Evolutionary conservation across 1,284 basidiomycete species (phyloP).

Genomic region (Microbotryum violaceum): DNA sequence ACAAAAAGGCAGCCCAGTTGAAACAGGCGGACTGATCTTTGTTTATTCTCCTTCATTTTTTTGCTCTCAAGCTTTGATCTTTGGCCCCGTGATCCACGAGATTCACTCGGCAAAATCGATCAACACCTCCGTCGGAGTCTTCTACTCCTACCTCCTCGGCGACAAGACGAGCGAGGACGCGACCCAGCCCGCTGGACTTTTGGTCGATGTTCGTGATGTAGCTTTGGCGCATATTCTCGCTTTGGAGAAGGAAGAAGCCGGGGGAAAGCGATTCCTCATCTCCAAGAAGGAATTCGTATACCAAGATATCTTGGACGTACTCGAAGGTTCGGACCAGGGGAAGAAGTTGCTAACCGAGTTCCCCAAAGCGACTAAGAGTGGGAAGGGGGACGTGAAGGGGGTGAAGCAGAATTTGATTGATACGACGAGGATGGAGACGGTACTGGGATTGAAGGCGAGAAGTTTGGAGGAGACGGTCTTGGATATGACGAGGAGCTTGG

Average conservation of each 20-base stretch:
- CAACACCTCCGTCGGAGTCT: constrained; percentile 28
- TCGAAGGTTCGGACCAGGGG: constrained; percentile 7
- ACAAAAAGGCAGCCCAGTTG: constrained; percentile 1
- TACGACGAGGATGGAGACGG: constrained; percentile 14
- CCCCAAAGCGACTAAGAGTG: constrained; percentile 20
- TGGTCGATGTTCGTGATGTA: constrained; percentile 43
- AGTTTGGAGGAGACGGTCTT: constrained; percentile 20
- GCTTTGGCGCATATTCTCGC: constrained; percentile 40
- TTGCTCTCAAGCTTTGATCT: constrained; percentile 4
- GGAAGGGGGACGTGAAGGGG: constrained; percentile 8
- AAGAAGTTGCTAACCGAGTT: constrained; percentile 11
- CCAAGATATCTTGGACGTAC: constrained; percentile 27
- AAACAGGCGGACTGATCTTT: not conserved
- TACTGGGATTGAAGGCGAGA: constrained; percentile 24
- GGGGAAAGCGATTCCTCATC: constrained; percentile 40
- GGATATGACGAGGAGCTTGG: constrained; percentile 26
- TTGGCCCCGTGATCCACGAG: constrained; percentile 34
- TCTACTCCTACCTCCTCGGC: constrained; percentile 29
- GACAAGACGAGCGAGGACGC: constrained; percentile 22
- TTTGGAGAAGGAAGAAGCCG: constrained; percentile 36
- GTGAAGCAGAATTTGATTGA: constrained; percentile 28
- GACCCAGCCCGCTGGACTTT: constrained; percentile 30
- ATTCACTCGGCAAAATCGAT: constrained; percentile 23
- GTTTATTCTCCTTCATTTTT: too few relatives aligned
- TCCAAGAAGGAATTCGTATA: constrained; percentile 19